These are phyloP conservation scores for Plantago ovata DNA, from an alignment of 257 asterid genomes.

Conservation along the genomic window DNA sequence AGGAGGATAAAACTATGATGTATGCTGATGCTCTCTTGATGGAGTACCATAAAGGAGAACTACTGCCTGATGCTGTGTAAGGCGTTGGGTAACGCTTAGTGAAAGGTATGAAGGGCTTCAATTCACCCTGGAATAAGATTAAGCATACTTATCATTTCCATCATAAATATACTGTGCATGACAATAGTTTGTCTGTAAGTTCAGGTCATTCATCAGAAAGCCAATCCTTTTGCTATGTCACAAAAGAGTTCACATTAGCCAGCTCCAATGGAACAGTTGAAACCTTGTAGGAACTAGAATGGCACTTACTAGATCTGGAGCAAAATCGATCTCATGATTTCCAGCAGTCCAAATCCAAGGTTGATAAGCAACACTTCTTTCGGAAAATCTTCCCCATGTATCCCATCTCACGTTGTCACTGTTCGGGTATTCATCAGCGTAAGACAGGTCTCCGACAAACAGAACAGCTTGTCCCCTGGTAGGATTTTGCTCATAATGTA, in stretches of 20 bases:
- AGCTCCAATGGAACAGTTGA: too few relatives aligned
- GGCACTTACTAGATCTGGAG: slow-evolving; percentile 65
- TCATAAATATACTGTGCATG: too few relatives aligned
- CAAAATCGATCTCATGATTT: slow-evolving; percentile 79
- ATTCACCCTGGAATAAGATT: slow-evolving; percentile 68
- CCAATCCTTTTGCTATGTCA: too few relatives aligned
- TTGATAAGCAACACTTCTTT: slow-evolving; percentile 80
- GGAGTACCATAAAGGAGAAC: slow-evolving; percentile 80
- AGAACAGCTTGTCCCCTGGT: slow-evolving; percentile 64
- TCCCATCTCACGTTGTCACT: slow-evolving; percentile 89
- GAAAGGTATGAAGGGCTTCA: slow-evolving; percentile 73
- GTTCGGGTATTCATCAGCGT: slow-evolving; percentile 67
- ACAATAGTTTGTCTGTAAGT: not conserved
- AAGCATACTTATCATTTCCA: too few relatives aligned
- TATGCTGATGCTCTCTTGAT: slow-evolving; percentile 87
- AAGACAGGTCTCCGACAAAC: slow-evolving; percentile 83
- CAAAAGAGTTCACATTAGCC: too few relatives aligned
- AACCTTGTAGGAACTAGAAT: not conserved
- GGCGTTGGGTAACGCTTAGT: slow-evolving; percentile 63
- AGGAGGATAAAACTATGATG: slow-evolving; percentile 82
- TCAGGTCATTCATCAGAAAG: not conserved
- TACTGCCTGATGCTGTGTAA: slow-evolving; percentile 54
- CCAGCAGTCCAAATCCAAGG: slow-evolving; percentile 96
- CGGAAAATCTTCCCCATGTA: slow-evolving; percentile 83
- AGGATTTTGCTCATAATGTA: slow-evolving; percentile 71